Evolutionary conservation across 495 filamentous ascomycete genomes (phyloP).

Genomic region (Daldinia decipiens): DNA sequence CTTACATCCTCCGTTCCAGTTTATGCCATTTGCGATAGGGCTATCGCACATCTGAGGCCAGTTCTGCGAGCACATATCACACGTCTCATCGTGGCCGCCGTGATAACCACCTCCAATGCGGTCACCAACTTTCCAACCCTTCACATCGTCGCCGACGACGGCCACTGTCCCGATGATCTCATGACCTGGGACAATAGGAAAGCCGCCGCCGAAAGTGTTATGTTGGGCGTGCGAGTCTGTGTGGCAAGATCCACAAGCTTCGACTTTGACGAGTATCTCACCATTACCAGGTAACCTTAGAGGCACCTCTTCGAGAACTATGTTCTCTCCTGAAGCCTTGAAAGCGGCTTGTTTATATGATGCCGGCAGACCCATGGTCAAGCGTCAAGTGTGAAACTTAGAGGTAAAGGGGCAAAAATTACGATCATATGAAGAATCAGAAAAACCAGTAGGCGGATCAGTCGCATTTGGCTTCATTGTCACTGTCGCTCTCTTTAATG

Average conservation of each 20-base stretch:
- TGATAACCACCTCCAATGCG: slow-evolving; percentile 60
- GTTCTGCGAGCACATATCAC: slow-evolving; percentile 57
- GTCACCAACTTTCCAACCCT: slow-evolving; percentile 55
- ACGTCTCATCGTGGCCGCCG: slow-evolving; percentile 56
- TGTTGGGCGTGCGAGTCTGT: slow-evolving; percentile 51
- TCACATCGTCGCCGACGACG: slow-evolving; percentile 58
- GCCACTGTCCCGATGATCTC: slow-evolving; percentile 62
- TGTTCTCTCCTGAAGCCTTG: slow-evolving; percentile 39
- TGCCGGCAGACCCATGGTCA: slow-evolving; percentile 54
- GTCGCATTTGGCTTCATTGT: neutral
- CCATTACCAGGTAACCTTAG: slow-evolving; percentile 45
- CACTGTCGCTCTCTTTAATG: neutral
- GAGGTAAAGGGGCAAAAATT: slow-evolving; percentile 45
- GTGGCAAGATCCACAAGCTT: slow-evolving; percentile 57
- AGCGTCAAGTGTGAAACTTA: neutral
- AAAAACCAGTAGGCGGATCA: neutral
- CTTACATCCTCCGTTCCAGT: slow-evolving; percentile 59
- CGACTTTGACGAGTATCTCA: slow-evolving; percentile 56
- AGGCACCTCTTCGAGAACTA: slow-evolving; percentile 48
- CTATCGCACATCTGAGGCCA: slow-evolving; percentile 64
- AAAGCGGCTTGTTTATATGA: slow-evolving; percentile 55
- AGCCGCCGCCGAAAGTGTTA: slow-evolving; percentile 51
- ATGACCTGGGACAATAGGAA: slow-evolving; percentile 61
- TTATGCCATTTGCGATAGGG: slow-evolving; percentile 60
- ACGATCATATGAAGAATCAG: neutral